Evolutionary conservation across 805 yeast species (phyloP).

Genomic region (Cyberlindnera mississippiensis): DNA sequence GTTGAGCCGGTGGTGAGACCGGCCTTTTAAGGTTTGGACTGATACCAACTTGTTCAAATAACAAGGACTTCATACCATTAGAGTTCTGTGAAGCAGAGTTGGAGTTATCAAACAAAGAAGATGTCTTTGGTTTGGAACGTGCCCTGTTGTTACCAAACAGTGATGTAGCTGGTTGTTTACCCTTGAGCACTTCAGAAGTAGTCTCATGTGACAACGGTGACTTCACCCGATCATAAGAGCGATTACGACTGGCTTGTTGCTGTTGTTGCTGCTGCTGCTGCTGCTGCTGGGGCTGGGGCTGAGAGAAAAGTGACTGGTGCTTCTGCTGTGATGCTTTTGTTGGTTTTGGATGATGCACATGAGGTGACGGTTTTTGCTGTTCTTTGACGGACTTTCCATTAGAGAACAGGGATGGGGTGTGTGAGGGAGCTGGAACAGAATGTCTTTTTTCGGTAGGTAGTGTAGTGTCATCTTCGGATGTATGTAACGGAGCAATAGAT

Average conservation of each 20-base stretch:
- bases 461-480: neutral
- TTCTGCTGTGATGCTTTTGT: neutral
- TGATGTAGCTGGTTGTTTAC: conserved; percentile 6
- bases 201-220: conserved; percentile 27
- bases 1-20: neutral
- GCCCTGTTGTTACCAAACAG: conserved; percentile 7
- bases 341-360: conserved; percentile 5
- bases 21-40: conserved; percentile 22
- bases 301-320: neutral
- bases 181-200: conserved; percentile 11
- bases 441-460: neutral
- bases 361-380: conserved; percentile 2
- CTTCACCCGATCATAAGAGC: conserved; percentile 16
- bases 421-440: neutral
- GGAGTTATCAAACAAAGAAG: conserved; percentile 7
- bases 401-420: conserved; percentile 12
- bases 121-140: conserved; percentile 2
- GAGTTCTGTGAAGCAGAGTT: neutral
- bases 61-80: conserved; percentile 2
- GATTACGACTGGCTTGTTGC: conserved; percentile 1
- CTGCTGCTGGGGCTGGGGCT: neutral
- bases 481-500: neutral
- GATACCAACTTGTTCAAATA: conserved; percentile 26
- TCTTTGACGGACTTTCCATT: conserved; percentile 2
- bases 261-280: neutral